Evolutionary conservation across 306 rosid species (phyloP), one percentile per base, ranked within the genome.

Genomic region (Aeschynomene evenia): DNA sequence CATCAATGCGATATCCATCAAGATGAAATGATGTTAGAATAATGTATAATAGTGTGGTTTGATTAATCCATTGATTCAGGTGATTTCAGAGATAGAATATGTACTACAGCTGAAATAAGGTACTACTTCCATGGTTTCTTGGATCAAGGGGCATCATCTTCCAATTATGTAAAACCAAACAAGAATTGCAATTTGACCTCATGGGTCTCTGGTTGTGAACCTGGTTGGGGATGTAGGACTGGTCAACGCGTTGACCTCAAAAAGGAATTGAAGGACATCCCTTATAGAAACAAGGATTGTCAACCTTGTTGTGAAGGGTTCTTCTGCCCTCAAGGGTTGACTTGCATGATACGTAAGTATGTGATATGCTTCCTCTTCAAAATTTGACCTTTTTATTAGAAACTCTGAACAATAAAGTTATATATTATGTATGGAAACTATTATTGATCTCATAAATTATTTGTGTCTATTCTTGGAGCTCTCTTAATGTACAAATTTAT

Each of bases 311-410:
- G 96, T 54, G 91, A 84, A 70, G 96, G 96, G 16, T 90, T 90
- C 79, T 90, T 90, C 75, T 90, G 94, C 56, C 96, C 94, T 50
- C 82, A 71, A 39, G 96, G 96, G 23, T 62, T 90, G 71, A 90
- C 96, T 67, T 90, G 96, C 85, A 90, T 90, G 96, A 87, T 87
- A 77, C 85, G 94, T 87, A 87, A 85, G 92, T 80, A 83, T 59
- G 82, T 78, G 42, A 56, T n/a, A n/a, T 76, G 52, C 75, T 45
- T 37, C 40, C 40, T 61, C 67, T 49, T 36, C 7, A 66, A 20
- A 3, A 5, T 23, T 71, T 58, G 40, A 42, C 34, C 62, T 52
- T 68, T 9, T 42, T 28, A 28, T 28, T 28, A 26, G 13, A 24
- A 18, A 15, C 42, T 42, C 9, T 52, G n/a, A n/a, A n/a, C n/a